Base-by-base conservation (phyloP, 192 early-diverging fungal species). In the Lunasporangiospora selenospora region DNA sequence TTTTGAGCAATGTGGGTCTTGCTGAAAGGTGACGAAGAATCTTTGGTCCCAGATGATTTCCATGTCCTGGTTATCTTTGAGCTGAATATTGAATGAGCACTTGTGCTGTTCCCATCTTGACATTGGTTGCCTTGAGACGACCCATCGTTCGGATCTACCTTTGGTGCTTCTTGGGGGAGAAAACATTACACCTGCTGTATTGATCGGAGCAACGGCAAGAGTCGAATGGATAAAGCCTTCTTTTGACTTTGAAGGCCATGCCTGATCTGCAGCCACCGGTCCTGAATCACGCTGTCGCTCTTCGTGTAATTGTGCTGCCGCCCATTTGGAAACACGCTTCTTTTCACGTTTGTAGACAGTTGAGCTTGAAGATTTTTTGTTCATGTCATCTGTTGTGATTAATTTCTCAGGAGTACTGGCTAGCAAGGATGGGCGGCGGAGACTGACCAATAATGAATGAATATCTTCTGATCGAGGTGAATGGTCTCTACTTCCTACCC, bases 401-500 rank as follows among this genome's bases (percentile, higher is more conserved):
- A 9, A 47, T 27, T 27, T 5, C 21, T 13, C 11, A n/a, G n/a
- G 45, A 27, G 45, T 21, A 21, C 24, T 47, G 5, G 2, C 24
- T 27, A 5, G 41, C 23, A n/a, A 6, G 0, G 2, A 18, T 2
- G 6, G 11, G 24, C n/a, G 15, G n/a, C 47, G 34, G 37, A 63
- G 36, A 30, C 56, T 58, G 36, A 36, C 26, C 13, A 67, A 53
- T 21, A 75, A 44, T 8, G 12, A 19, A 16, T 67, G 54, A 15
- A 65, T 33, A n/a, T 58, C 55, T 10, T 76, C 66, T 18, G 65
- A 36, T 16, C 71, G 51, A 3, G 73, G 78, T 13, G 57, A 24
- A 8, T 75, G 62, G 43, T 75, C 78, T 6, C 37, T 64, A 38
- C 71, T 70, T 8, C 27, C 65, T 19, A 71, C 61, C 73, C 73